These are phyloP conservation scores for Debaryomyces subglobosus DNA, from an alignment of 1,139 yeast species.

Conservation along the genomic window DNA sequence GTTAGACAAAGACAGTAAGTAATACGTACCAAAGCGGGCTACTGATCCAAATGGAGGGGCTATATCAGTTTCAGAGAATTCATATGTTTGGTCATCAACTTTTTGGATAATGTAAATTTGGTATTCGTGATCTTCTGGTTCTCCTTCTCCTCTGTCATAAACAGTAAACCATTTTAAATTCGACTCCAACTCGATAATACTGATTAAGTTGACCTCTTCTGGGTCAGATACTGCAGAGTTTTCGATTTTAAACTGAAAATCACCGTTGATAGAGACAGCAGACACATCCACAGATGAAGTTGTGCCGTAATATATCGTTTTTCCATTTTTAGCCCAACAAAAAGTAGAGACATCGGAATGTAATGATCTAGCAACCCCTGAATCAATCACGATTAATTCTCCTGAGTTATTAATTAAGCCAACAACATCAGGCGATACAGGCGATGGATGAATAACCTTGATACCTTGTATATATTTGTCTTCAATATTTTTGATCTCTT, in stretches of 20 bases:
- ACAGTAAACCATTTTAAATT: constrained; percentile 13
- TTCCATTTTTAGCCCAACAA: constrained; percentile 19
- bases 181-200: constrained; percentile 8
- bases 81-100: constrained; percentile 14
- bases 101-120: constrained; percentile 19
- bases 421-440: constrained; percentile 8
- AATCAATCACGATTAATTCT: constrained; percentile 8
- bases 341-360: constrained; percentile 15
- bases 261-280: neutral
- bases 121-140: constrained; percentile 25
- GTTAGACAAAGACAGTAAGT: constrained; percentile 40
- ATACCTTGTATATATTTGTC: constrained; percentile 2
- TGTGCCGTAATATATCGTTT: constrained; percentile 7
- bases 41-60: constrained; percentile 63
- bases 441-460: constrained; percentile 11
- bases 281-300: constrained; percentile 1
- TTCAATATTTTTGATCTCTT: neutral
- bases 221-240: neutral
- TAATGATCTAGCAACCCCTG: constrained; percentile 3
- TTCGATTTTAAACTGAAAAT: neutral
- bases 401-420: constrained; percentile 8
- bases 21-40: constrained; percentile 53
- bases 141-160: constrained; percentile 16
- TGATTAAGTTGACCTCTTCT: constrained; percentile 3
- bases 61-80: constrained; percentile 43